A percentile compares a stretch with the other conserved stretches of the same genome.
phyloP scores from a whole-genome alignment of 2,329 filamentous ascomycete species.

The Penicillium sp. region DNA sequence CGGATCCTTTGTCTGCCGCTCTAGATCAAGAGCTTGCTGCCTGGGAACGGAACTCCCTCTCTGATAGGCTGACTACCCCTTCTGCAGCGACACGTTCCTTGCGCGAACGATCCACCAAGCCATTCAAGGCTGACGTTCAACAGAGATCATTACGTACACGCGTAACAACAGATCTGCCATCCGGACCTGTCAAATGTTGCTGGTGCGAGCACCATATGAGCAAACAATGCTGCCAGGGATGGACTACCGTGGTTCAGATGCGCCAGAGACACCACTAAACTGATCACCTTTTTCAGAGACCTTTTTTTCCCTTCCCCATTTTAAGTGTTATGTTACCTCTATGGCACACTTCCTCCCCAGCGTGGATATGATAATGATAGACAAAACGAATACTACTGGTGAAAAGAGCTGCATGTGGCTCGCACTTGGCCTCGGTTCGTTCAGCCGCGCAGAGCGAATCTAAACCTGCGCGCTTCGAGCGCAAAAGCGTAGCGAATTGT shows the following conservation, averaged over 20 bases:
- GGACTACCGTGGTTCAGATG: conserved; percentile 69
- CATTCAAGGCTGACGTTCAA: background rate
- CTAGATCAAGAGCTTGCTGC: background rate
- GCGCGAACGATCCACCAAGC: conserved; percentile 4
- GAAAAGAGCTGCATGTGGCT: conserved; percentile 1
- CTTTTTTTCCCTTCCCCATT: background rate
- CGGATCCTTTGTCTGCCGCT: conserved; percentile 22
- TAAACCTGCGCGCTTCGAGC: conserved; percentile 2
- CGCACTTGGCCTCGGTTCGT: conserved; percentile 10
- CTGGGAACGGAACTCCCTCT: background rate
- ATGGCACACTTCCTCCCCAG: no score
- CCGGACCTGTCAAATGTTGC: conserved; percentile 63
- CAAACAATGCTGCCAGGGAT: conserved; percentile 70
- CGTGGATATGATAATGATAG: conserved; percentile 1
- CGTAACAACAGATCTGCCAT: background rate
- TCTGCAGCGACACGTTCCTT: background rate
- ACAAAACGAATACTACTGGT: background rate
- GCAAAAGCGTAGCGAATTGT: background rate
- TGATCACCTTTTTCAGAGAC: background rate
- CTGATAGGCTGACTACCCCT: background rate
- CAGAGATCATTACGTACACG: conserved; percentile 19
- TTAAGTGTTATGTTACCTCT: background rate
- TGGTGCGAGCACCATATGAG: conserved; percentile 77
- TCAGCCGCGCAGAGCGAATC: background rate
- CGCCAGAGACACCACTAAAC: conserved; percentile 59